phyloP scores from a whole-genome alignment of 352 stramenopile species.

The Saprolegnia parasitica region DNA sequence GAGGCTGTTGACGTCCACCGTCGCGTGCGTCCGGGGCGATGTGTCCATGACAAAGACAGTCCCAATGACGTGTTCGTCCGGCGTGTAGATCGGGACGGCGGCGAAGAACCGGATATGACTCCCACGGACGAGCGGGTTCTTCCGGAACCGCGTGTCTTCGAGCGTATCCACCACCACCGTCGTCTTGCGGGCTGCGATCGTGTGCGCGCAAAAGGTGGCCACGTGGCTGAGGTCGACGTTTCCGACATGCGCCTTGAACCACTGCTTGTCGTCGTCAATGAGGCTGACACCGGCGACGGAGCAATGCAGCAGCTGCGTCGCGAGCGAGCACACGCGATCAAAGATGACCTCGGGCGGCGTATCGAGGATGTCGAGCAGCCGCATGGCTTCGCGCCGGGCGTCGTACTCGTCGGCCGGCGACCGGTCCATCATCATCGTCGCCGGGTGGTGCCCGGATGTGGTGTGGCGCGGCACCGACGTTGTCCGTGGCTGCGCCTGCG shows the following conservation, averaged over 20 bases:
- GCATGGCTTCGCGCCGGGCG: constrained; percentile 9
- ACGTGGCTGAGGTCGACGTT: constrained; percentile 74
- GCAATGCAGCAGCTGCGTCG: constrained; percentile 84
- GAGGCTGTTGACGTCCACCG: constrained; percentile 13
- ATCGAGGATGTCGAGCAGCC: constrained; percentile 51
- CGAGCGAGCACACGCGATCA: constrained; percentile 78
- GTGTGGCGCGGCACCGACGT: too few relatives aligned
- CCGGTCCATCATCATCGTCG: background rate
- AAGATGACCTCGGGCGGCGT: constrained; percentile 79
- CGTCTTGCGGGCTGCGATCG: constrained; percentile 76
- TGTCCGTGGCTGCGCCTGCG: background rate
- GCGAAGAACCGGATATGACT: constrained; percentile 78
- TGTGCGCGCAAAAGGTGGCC: constrained; percentile 74
- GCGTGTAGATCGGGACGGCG: constrained; percentile 72
- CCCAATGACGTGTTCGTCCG: constrained; percentile 70
- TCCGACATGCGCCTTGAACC: constrained; percentile 81
- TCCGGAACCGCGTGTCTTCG: constrained; percentile 68
- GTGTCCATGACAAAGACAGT: constrained; percentile 79
- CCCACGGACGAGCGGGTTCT: constrained; percentile 75
- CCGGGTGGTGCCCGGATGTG: background rate
- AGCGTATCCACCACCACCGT: constrained; percentile 79
- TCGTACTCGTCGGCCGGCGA: background rate
- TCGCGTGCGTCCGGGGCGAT: background rate
- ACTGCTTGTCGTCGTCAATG: constrained; percentile 83
- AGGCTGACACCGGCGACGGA: constrained; percentile 77